phyloP scores from a whole-genome alignment of 1,284 basidiomycete genomes.

The Microbotryum intermedium region DNA sequence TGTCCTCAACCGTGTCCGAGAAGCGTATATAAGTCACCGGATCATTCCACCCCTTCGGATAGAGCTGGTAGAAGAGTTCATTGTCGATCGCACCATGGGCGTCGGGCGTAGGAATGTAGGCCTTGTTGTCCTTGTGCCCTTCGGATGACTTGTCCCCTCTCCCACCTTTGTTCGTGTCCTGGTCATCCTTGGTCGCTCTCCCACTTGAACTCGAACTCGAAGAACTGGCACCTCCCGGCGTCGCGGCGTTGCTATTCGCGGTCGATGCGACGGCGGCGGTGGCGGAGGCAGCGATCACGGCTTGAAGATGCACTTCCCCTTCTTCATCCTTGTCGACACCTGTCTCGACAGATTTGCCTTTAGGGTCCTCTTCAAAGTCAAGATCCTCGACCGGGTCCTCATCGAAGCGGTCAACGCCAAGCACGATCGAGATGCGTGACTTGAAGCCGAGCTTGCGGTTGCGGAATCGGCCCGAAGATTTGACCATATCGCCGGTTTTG shows the following conservation, averaged over 20 bases:
- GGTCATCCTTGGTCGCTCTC: background rate
- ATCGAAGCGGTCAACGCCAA: constrained; percentile 32
- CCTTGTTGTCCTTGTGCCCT: constrained; percentile 13
- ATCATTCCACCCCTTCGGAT: constrained; percentile 63
- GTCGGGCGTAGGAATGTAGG: constrained; percentile 83
- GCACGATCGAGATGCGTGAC: constrained; percentile 34
- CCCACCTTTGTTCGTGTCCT: too few relatives aligned
- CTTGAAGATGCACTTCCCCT: constrained; percentile 78
- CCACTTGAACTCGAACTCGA: background rate
- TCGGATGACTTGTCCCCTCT: background rate
- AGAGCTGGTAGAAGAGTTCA: constrained; percentile 56
- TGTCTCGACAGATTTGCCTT: constrained; percentile 33
- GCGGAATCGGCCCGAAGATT: constrained; percentile 35
- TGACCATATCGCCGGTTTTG: constrained; percentile 18
- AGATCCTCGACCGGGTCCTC: constrained; percentile 25
- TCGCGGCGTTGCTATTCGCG: background rate
- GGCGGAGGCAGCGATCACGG: constrained; percentile 60
- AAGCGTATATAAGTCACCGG: constrained; percentile 71
- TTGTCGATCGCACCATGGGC: constrained; percentile 70
- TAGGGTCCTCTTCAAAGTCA: constrained; percentile 27
- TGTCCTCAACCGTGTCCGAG: constrained; percentile 82
- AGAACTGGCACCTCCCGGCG: background rate
- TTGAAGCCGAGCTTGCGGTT: constrained; percentile 39
- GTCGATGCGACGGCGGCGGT: constrained; percentile 43
- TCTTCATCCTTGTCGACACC: constrained; percentile 40